Base-by-base conservation (phyloP, 108 stramenopile genomes). In the Skeletonema menzelii region DNA sequence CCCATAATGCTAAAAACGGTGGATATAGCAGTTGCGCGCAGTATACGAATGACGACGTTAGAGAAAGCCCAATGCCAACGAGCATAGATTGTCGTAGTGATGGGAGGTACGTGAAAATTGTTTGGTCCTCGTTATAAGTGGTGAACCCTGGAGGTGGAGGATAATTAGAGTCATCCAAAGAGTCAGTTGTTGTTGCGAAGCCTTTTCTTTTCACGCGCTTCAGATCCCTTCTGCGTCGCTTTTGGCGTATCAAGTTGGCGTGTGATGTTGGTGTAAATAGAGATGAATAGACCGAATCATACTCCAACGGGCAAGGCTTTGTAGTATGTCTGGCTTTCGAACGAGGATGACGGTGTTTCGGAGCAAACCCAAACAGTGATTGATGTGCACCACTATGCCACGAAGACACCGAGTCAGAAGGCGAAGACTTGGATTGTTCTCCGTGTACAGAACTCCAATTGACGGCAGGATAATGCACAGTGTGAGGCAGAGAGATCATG, bases 1-100 rank as follows among this genome's bases (percentile, higher is more conserved):
- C 79, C 60, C 65, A 58, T 17, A 80, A 55, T n/a, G 64, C 79
- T 31, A 80, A 42, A 40, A 80, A 53, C 31, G 79, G 79, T 31
- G 79, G 79, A 44, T 73, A 80, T 27, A 80, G 63, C 56, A 80
- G 65, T 69, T 80, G 79, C 17, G 69, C 72, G 42, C 79, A 80
- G 22, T 73, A 73, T 7, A 65, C 64, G 14, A 80, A 69, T 5
- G 79, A 80, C 0, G 79, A 73, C 11, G 79, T 80, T 11, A 80
- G 63, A 27, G 79, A 69, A 22, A 80, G 72, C 19, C 79, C 79
- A 42, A 80, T 42, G 37, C 72, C 79, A 63, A 73, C 26, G 14
- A 80, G 67, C 72, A 80, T 69, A n/a, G 68, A 69, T 22, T 67
- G 72, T 37, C 79, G 58, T 30, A 80, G 31, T 8, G 79, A 73